Conservation (phyloP, 2,329 filamentous ascomycete genomes). For the Scytalidium sp. region DNA sequence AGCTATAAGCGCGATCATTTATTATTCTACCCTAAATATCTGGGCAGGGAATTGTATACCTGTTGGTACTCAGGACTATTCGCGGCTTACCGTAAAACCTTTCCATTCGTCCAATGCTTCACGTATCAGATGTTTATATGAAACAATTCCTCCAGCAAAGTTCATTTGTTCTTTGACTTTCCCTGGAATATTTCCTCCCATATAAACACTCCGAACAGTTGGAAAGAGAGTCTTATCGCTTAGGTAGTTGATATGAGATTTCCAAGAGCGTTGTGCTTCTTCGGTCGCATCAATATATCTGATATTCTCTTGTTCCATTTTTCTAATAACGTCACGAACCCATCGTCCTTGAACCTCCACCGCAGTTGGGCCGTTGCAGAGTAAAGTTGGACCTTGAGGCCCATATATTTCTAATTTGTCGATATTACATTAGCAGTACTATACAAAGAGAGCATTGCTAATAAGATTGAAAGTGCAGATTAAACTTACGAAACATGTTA, state of each 20-base stretch:
- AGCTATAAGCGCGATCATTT: too few relatives aligned
- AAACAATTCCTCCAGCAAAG: slow-evolving; percentile 33
- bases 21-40: too few relatives aligned
- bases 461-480: too few relatives aligned
- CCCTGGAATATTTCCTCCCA: slow-evolving; percentile 53
- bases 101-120: slow-evolving; percentile 31
- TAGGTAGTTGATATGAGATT: slow-evolving; percentile 42
- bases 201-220: slow-evolving; percentile 47
- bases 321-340: slow-evolving; percentile 48
- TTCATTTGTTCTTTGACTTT: slow-evolving; percentile 51
- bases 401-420: too few relatives aligned
- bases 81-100: too few relatives aligned
- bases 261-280: slow-evolving; percentile 47
- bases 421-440: too few relatives aligned
- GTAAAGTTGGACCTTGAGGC: slow-evolving; percentile 51
- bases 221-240: slow-evolving; percentile 47
- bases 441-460: too few relatives aligned
- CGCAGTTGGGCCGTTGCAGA: slow-evolving; percentile 53
- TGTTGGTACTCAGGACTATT: too few relatives aligned
- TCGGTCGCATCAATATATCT: slow-evolving; percentile 47
- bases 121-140: slow-evolving; percentile 14
- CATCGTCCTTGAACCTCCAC: slow-evolving; percentile 55
- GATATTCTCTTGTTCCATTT: slow-evolving; percentile 43
- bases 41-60: too few relatives aligned
- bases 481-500: slow-evolving; percentile 51